Percentiles rank a stretch among this genome's conserved stretches.
Evolutionary conservation across 1,139 yeast genomes (phyloP).

Genomic region (Scheffersomyces quercinus): DNA sequence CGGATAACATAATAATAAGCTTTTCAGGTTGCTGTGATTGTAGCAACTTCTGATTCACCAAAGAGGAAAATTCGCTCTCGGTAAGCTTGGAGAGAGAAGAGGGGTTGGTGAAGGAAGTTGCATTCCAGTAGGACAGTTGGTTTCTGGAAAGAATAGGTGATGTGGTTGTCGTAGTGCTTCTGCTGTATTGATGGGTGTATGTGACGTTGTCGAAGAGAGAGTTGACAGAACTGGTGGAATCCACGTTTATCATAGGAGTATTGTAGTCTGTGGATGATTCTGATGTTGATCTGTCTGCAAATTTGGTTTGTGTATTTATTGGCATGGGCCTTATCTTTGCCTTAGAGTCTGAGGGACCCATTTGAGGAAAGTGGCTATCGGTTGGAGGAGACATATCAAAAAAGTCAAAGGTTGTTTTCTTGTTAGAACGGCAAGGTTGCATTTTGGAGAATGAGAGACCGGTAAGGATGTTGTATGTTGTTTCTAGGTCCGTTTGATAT

Average conservation of each 20-base stretch:
- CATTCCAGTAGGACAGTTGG: slow-evolving; percentile 9
- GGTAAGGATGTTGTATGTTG: too few relatives aligned
- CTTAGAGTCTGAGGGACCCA: neutral
- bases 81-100: neutral
- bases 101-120: neutral
- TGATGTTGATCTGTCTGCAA: too few relatives aligned
- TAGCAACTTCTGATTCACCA: neutral
- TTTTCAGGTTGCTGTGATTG: slow-evolving; percentile 11
- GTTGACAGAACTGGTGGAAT: slow-evolving; percentile 28
- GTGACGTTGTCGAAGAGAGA: slow-evolving; percentile 25
- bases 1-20: slow-evolving; percentile 51
- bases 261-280: neutral
- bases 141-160: slow-evolving; percentile 15
- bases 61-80: neutral
- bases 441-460: too few relatives aligned
- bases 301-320: too few relatives aligned
- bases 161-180: slow-evolving; percentile 13
- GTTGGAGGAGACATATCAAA: slow-evolving; percentile 1
- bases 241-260: slow-evolving; percentile 9
- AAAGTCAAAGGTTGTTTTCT: neutral
- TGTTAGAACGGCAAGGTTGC: too few relatives aligned
- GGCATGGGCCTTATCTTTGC: too few relatives aligned
- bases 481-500: too few relatives aligned
- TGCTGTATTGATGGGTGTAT: slow-evolving; percentile 5
- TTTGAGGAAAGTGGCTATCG: slow-evolving; percentile 1